Base-by-base conservation (phyloP, 192 early-diverging fungal species). In the Dispira simplex region DNA sequence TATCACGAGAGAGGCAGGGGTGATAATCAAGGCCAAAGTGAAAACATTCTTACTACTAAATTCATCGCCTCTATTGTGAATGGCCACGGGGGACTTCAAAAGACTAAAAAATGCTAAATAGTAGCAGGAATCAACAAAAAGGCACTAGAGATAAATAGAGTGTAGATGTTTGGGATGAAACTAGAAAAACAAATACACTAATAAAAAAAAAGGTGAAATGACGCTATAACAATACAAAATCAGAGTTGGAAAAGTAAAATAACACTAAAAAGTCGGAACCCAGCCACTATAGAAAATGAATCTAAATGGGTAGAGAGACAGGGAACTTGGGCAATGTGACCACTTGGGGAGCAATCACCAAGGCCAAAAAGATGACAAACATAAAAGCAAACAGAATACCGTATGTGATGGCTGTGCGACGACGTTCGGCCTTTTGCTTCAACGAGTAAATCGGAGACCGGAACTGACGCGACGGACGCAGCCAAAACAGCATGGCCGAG, bases 401-500 rank as follows among this genome's bases (percentile, higher is more conserved):
- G 63, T 87, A 90, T 11, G 68, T 64, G 66, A 87, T 83, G 8
- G 84, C 81, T 26, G 85, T 78, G 26, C 75, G 73, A 44, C 79
- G 75, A 23, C 88, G 77, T 58, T 82, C 76, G 51, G 76, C 72
- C 63, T 77, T 70, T 65, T 85, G 70, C 68, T 83, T 84, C 55
- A 79, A 76, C 63, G 85, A 84, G 69, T 80, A 84, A 63, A 89
- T 88, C 6, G 87, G 89, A 43, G 77, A 71, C 14, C 82, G 79
- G 68, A 89, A 86, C 70, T 90, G 87, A 54, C 87, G 79, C 71
- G 81, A 85, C 9, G 89, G 89, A 25, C 85, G 81, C 65, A 89
- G 68, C 89, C 89, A 90, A 67, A 90, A 90, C 49, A 90, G 76
- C 85, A 90, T 87, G 6, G 77, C 79, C 14, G 84, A 87, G 68